Evolutionary conservation across 2,329 filamentous ascomycete genomes (phyloP).

Genomic region (Penicillium sp.): DNA sequence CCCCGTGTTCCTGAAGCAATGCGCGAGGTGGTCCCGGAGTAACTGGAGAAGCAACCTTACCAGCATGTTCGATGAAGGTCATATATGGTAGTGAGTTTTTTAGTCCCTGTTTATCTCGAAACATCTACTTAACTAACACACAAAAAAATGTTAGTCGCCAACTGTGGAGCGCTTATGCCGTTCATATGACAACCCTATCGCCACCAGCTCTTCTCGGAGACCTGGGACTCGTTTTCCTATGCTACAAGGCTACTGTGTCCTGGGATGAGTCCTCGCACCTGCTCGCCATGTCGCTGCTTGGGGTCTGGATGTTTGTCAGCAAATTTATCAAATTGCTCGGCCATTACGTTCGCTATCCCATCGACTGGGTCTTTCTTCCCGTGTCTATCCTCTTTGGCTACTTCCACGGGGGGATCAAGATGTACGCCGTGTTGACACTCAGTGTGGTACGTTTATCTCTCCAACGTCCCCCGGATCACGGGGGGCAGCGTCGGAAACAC

Average conservation of each 20-base stretch:
- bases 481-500: too few relatives aligned
- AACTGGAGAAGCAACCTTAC: constrained; percentile 98
- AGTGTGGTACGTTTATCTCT: constrained; percentile 69
- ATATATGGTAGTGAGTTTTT: constrained; percentile 81
- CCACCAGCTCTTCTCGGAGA: constrained; percentile 84
- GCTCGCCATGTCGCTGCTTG: constrained; percentile 65
- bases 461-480: too few relatives aligned
- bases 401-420: constrained; percentile 89
- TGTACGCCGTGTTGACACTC: constrained; percentile 82
- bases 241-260: constrained; percentile 69
- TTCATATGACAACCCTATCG: constrained; percentile 90
- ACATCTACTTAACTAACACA: constrained; percentile 10
- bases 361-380: constrained; percentile 78
- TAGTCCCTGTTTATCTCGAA: constrained; percentile 1
- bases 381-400: constrained; percentile 91
- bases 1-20: constrained; percentile 88
- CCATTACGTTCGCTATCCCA: constrained; percentile 82
- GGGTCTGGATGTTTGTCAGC: constrained; percentile 80
- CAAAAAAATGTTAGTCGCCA: constrained; percentile 68
- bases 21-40: constrained; percentile 91
- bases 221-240: constrained; percentile 70
- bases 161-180: constrained; percentile 89
- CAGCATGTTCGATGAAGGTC: constrained; percentile 80
- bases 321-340: constrained; percentile 91
- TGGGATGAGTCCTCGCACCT: constrained; percentile 62